Evolutionary conservation across 164 flowering plant species (phyloP), one percentile per base, ranked within the genome.

Genomic region (Umbellularia californica): DNA sequence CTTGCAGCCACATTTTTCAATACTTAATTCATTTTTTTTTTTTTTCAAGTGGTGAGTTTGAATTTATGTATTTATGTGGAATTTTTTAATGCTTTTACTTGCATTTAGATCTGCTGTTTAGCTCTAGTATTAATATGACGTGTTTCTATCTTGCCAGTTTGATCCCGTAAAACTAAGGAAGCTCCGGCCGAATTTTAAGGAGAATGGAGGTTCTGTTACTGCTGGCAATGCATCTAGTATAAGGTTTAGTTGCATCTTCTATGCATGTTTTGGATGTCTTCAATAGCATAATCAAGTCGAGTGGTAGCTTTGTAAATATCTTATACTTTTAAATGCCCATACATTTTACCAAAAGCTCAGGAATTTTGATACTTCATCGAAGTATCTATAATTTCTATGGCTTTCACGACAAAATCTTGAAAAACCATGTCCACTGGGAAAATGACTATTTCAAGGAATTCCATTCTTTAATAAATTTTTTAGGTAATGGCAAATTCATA

Each of bases 161-260:
- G 98, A 96, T 87, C 88, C 98, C 73, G 84, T 79, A 58, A 96
- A 88, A 79, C 76, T 96, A 35, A 87, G 83, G 83, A 94, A 96
- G 84, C 97, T 96, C 52, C 78, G 93, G 65, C 97, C 98, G 78
- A 94, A 94, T 83, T 96, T 93, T 78, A 92, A 96, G 85, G 82
- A 83, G 72, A 74, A 80, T 73, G 93, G 93, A 14, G 97, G 99
- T 70, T 81, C 99, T 76, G 97, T 94, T 60, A 96, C 99, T 58
- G 97, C 99, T 41, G 99, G 98, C 71, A 96, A 96, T 90, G 95
- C 98, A 76, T 96, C 99, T 75, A 88, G 79, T 74, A 90, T 96
- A 79, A 96, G 99, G 98, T 95, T 68, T 63, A 63, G 35, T 35
- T 28, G 24, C 20, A 15, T 25, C 25, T 24, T 27, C 47, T 58